Evolutionary conservation across 73 alveolate species (phyloP), one percentile per base, ranked within the genome.

Genomic region (Blepharisma japonicum): DNA sequence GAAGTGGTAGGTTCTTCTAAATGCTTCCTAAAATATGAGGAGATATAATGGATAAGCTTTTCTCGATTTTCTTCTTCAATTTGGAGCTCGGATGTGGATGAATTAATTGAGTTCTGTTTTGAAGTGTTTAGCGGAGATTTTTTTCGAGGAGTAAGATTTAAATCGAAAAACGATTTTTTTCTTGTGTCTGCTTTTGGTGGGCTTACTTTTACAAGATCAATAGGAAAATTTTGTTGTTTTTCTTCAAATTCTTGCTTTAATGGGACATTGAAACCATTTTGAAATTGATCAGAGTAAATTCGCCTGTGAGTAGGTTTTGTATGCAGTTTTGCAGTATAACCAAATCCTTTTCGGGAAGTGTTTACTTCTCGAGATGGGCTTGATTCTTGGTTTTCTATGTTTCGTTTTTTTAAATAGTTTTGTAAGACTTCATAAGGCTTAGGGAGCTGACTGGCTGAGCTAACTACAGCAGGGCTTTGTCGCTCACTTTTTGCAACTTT

Each of bases 261-360:
- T 18, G 21, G 27, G 27, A 11, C 4, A 14, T 51, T 11, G 4
- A 11, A 14, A 51, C n/a, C 27, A 51, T 11, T 51, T 14, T 11
- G 66, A 51, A 11, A 51, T 51, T 18, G 18, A 61, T 61, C 74
- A 61, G 74, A 61, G 11, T 14, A 61, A 20, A 61, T 25, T 61
- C 74, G 39, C 23, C 74, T 14, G 23, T 61, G 74, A 25, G 50
- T 25, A 9, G 46, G 74, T 61, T 61, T 61, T 9, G 74, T 2
- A n/a, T 61, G 38, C 50, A 61, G 18, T 18, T 14, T 25, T 9
- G 74, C 47, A 9, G 74, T 32, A 32, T 0, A 32, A 32, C 42
- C 42, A 32, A 32, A 32, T 32, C 42, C 42, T 32, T 32, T 32
- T 32, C 42, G 42, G 42, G 42, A 32, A 32, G 42, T 32, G 42